These are phyloP conservation scores for Zoysia matrella DNA, from an alignment of 202 grass and related monocot species.

Conservation along the genomic window DNA sequence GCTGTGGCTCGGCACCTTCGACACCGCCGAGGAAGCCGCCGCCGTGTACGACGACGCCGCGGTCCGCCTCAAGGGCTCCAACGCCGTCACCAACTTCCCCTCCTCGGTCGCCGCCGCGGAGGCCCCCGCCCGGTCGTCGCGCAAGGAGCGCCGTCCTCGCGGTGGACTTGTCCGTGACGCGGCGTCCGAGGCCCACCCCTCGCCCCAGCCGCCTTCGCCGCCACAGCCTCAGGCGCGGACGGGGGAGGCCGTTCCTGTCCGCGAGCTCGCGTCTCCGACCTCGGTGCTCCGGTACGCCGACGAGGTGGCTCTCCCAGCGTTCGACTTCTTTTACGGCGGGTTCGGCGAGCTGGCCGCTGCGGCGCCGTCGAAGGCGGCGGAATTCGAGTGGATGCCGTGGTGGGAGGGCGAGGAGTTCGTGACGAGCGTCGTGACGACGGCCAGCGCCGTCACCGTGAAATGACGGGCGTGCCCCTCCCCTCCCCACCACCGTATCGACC, in stretches of 20 bases:
- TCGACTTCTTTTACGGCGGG: slow-evolving; percentile 55
- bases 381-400: slow-evolving; percentile 73
- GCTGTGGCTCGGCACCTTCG: slow-evolving; percentile 87
- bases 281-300: slow-evolving; percentile 53
- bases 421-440: slow-evolving; percentile 49
- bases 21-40: slow-evolving; percentile 91
- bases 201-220: background rate
- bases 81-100: slow-evolving; percentile 63
- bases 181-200: background rate
- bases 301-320: slow-evolving; percentile 26
- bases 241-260: background rate
- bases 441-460: slow-evolving; percentile 50
- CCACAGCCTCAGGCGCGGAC: background rate
- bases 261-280: slow-evolving; percentile 60
- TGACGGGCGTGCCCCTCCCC: slow-evolving; percentile 43
- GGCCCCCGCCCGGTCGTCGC: background rate
- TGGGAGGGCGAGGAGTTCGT: slow-evolving; percentile 70
- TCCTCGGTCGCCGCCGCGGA: background rate
- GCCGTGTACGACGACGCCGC: slow-evolving; percentile 80
- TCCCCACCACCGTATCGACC: background rate
- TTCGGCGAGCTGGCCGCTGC: slow-evolving; percentile 45
- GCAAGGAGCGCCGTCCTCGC: background rate
- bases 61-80: slow-evolving; percentile 64
- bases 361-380: slow-evolving; percentile 39
- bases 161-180: too few species aligned